These are phyloP conservation scores for Beverwykella pulmonaria DNA, from an alignment of 495 filamentous ascomycete species.

Conservation along the genomic window DNA sequence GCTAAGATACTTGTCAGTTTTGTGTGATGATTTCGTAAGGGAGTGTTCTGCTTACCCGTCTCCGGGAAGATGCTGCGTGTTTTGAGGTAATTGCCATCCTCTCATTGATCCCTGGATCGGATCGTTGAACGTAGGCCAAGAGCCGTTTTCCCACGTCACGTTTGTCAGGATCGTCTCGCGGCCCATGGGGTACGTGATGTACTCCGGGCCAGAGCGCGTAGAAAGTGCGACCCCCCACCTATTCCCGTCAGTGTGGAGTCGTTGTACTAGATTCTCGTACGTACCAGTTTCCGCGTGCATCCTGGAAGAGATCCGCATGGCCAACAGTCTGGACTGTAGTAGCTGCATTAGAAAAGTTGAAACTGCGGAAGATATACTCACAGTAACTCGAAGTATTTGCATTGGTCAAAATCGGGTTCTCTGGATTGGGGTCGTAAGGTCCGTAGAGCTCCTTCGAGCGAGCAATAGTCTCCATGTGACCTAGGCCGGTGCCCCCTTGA, in stretches of 20 bases:
- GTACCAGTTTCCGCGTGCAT: slow-evolving; percentile 53
- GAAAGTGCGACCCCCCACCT: slow-evolving; percentile 55
- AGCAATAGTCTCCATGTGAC: slow-evolving; percentile 58
- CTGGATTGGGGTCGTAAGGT: slow-evolving; percentile 57
- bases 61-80: slow-evolving; percentile 42
- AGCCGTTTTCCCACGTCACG: slow-evolving; percentile 53
- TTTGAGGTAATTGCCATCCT: slow-evolving; percentile 45
- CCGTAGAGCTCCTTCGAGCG: slow-evolving; percentile 54
- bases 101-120: slow-evolving; percentile 50
- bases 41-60: slow-evolving; percentile 9
- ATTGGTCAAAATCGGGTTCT: slow-evolving; percentile 60
- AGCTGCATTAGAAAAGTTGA: background rate
- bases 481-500: slow-evolving; percentile 57
- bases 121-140: slow-evolving; percentile 50
- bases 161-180: slow-evolving; percentile 61
- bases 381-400: slow-evolving; percentile 53
- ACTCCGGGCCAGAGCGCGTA: slow-evolving; percentile 47
- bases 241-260: background rate
- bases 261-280: background rate
- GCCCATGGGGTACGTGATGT: slow-evolving; percentile 61
- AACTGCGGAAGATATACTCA: slow-evolving; percentile 3
- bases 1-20: background rate
- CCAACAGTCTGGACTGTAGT: slow-evolving; percentile 52
- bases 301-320: slow-evolving; percentile 55
- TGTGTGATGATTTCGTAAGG: background rate